Evolutionary conservation across 805 yeast species (phyloP).

Genomic region (Nakazawaea holstii): DNA sequence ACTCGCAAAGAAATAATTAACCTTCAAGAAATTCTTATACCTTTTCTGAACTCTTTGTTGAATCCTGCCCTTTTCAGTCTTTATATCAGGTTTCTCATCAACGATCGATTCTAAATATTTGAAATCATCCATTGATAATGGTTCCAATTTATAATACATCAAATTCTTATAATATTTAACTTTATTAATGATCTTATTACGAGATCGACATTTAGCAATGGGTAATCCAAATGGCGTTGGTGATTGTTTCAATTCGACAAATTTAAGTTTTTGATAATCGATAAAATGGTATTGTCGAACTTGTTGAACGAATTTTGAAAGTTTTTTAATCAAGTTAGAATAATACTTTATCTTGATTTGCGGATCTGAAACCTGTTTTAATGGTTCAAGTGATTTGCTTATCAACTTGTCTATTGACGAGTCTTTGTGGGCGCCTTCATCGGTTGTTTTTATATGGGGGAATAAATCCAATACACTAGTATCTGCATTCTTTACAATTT

Average conservation of each 20-base stretch:
- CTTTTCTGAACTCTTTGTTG: neutral
- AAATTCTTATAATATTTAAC: conserved; percentile 4
- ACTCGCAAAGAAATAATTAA: neutral
- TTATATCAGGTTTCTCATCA: neutral
- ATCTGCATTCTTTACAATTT: neutral
- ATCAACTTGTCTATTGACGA: too few species aligned
- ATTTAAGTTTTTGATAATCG: neutral
- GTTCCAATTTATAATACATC: conserved; percentile 6
- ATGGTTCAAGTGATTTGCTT: neutral
- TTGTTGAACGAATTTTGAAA: neutral
- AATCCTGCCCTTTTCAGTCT: neutral
- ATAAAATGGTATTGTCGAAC: neutral
- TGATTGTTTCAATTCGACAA: neutral
- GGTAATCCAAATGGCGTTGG: conserved; percentile 7
- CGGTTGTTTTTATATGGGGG: neutral
- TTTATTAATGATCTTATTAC: neutral
- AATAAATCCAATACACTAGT: neutral
- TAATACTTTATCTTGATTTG: too few species aligned
- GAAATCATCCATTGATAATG: neutral
- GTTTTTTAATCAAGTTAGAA: neutral
- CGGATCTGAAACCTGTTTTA: neutral
- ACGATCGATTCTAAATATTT: neutral
- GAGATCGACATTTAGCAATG: neutral
- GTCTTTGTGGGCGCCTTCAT: neutral
- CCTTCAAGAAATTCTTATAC: neutral